phyloP scores from a whole-genome alignment of 1,284 basidiomycete species.

The Singerocomus rubriflavus region DNA sequence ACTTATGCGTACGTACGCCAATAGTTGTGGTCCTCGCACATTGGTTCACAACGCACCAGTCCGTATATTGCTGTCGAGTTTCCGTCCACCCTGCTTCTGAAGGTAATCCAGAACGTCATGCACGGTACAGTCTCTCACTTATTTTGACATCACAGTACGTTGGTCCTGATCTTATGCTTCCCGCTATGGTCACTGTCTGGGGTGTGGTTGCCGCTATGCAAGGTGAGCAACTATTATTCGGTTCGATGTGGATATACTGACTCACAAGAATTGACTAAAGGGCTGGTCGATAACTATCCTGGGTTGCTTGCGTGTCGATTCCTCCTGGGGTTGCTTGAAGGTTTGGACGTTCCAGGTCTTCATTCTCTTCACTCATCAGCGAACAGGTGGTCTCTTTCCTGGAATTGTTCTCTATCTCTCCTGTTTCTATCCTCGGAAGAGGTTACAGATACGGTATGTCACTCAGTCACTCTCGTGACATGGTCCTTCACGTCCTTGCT shows the following conservation, averaged over 20 bases:
- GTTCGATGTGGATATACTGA: constrained; percentile 1
- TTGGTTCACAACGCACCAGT: constrained; percentile 26
- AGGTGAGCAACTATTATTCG: constrained; percentile 35
- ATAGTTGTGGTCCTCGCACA: not conserved
- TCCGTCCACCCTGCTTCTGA: constrained; percentile 56
- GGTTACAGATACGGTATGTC: constrained; percentile 51
- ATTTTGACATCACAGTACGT: constrained; percentile 38
- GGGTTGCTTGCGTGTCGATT: constrained; percentile 60
- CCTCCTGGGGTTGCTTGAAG: constrained; percentile 64
- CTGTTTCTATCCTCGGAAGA: constrained; percentile 55
- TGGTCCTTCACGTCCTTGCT: not conserved
- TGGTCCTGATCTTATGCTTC: constrained; percentile 56
- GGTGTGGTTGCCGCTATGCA: constrained; percentile 54
- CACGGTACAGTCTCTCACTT: not conserved
- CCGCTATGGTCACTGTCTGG: constrained; percentile 55
- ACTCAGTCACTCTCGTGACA: not conserved
- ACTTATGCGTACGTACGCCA: constrained; percentile 42
- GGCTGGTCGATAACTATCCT: constrained; percentile 49
- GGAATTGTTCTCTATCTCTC: constrained; percentile 58
- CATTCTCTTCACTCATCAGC: constrained; percentile 36
- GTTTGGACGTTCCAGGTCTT: constrained; percentile 36
- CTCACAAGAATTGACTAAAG: constrained; percentile 28
- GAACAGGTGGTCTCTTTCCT: constrained; percentile 53
- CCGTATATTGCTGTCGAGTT: constrained; percentile 58
- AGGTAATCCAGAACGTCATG: constrained; percentile 33